Percentiles rank a stretch among this genome's conserved stretches.
These are phyloP conservation scores for Hypoxylon sp. DNA, from an alignment of 2,329 filamentous ascomycete species.

Conservation along the genomic window DNA sequence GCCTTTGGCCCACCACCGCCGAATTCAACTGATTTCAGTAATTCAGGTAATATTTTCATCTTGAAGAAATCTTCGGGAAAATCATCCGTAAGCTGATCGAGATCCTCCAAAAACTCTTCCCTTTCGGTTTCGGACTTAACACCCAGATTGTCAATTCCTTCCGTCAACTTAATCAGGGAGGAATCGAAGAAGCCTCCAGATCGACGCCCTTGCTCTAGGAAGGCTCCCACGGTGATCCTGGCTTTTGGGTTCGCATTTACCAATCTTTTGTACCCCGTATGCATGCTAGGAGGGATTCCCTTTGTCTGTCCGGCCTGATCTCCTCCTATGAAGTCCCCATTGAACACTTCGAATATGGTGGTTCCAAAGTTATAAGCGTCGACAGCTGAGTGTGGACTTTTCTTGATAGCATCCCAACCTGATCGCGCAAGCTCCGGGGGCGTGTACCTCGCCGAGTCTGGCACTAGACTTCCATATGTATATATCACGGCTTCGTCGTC, in stretches of 20 bases:
- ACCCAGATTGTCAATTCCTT: slow-evolving; percentile 92
- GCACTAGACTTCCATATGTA: slow-evolving; percentile 89
- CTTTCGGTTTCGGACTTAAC: slow-evolving; percentile 88
- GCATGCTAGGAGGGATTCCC: slow-evolving; percentile 88
- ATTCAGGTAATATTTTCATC: slow-evolving; percentile 93
- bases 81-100: slow-evolving; percentile 90
- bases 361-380: slow-evolving; percentile 91
- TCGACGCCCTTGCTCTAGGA: slow-evolving; percentile 89
- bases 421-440: slow-evolving; percentile 87
- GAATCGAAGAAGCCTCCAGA: slow-evolving; percentile 92
- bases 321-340: slow-evolving; percentile 80
- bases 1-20: slow-evolving; percentile 95
- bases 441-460: slow-evolving; percentile 86
- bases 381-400: slow-evolving; percentile 82
- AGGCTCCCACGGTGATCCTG: slow-evolving; percentile 85
- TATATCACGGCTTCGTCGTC: slow-evolving; percentile 96
- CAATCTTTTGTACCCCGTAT: slow-evolving; percentile 90
- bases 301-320: slow-evolving; percentile 91
- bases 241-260: slow-evolving; percentile 92
- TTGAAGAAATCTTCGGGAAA: slow-evolving; percentile 99
- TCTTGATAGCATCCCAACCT: slow-evolving; percentile 94
- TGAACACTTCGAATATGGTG: slow-evolving; percentile 92
- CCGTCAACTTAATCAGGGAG: slow-evolving; percentile 89
- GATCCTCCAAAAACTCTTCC: slow-evolving; percentile 87
- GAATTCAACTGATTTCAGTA: slow-evolving; percentile 99